Conservation (phyloP, 768 basidiomycete genomes). For the Daedaleopsis sinensis region DNA sequence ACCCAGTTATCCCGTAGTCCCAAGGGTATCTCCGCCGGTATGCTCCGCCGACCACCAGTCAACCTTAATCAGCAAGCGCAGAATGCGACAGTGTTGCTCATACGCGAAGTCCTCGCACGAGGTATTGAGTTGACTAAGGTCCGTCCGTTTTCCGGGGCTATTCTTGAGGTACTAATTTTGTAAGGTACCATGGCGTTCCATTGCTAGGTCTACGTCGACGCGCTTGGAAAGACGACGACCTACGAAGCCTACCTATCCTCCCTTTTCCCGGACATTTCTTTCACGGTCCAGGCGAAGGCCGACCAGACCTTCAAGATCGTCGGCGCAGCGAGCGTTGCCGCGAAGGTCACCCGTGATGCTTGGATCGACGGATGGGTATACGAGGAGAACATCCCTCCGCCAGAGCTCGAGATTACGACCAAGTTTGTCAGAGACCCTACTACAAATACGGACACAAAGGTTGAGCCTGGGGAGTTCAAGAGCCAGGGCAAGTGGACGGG, state of each 20-base stretch:
- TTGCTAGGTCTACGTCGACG: constrained; percentile 88
- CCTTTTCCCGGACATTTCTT: constrained; percentile 80
- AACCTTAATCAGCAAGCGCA: constrained; percentile 91
- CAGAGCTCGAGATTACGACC: constrained; percentile 27
- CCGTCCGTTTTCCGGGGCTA: constrained; percentile 11
- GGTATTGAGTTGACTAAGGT: constrained; percentile 85
- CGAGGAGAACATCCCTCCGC: constrained; percentile 47
- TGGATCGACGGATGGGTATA: constrained; percentile 88
- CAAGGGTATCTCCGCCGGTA: constrained; percentile 87
- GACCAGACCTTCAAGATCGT: constrained; percentile 98
- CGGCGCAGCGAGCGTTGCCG: constrained; percentile 95
- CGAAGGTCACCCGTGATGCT: constrained; percentile 93
- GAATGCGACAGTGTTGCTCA: constrained; percentile 88
- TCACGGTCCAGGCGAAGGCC: constrained; percentile 91
- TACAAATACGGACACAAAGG: constrained; percentile 2
- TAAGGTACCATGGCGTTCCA: not conserved
- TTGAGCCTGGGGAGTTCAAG: not conserved
- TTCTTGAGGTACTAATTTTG: too few species aligned
- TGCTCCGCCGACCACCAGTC: constrained; percentile 80
- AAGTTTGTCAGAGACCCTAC: constrained; percentile 6
- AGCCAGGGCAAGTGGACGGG: constrained; percentile 33
- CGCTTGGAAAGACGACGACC: constrained; percentile 82
- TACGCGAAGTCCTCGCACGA: constrained; percentile 78
- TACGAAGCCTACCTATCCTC: constrained; percentile 85
- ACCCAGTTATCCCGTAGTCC: constrained; percentile 53